Evolutionary conservation across 345 rosid genomes (phyloP), one percentile per base, ranked within the genome.

Genomic region (Salix arbutifolia): DNA sequence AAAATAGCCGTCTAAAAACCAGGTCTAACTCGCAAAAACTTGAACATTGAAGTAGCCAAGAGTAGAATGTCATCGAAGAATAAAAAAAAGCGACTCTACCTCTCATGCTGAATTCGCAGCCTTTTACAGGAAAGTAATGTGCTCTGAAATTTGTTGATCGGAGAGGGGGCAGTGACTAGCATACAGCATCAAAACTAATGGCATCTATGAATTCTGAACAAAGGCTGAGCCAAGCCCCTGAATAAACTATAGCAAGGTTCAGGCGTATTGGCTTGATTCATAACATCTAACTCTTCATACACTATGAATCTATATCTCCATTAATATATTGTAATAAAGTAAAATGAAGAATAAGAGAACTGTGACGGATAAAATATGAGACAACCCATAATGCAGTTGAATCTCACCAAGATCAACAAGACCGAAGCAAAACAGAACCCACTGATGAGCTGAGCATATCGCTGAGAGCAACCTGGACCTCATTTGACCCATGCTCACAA

Each of bases 401-500:
- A 42, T 42, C 80, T 80, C 75, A 70, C 79, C 72, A 30, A 67
- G 46, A 75, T 83, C 88, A 95, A 86, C 91, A 88, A 4, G 94
- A 89, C 19, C 90, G 84, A 64, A 95, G 94, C 81, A 95, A 80
- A 62, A 95, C 61, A 21, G 97, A 94, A 64, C 98, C 98, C 37
- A 95, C 93, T 6, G 93, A 90, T 64, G 91, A 85, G 78, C 88
- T 86, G 38, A 95, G 91, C 92, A 93, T 91, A 76, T 91, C 97
- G 71, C 98, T 89, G 72, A 95, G 96, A 71, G 99, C 99, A 74
- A 87, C 78, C 85, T 90, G 98, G 61, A 95, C 94, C 81, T 95
- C 99, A 62, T 85, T 88, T 7, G 99, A 89, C 35, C 99, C 99
- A 56, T 95, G 99, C 77, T 95, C 97, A 70, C 98, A 90, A 80